Conservation (phyloP, 2,329 filamentous ascomycete genomes). For the Tolypocladium album region DNA sequence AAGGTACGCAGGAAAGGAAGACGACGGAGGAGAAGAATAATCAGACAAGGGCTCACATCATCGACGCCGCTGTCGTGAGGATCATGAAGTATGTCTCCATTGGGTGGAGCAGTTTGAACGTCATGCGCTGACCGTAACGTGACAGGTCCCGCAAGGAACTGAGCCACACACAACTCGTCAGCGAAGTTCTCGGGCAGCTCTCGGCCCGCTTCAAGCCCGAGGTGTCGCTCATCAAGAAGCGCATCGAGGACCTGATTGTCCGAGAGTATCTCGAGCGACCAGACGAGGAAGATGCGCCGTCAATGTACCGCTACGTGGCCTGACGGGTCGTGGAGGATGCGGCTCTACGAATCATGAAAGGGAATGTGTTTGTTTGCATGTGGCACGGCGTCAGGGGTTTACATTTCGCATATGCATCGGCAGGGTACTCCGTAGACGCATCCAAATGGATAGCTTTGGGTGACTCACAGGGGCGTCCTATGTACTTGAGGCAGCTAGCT, state of each 20-base stretch:
- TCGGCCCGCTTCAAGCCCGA: constrained; percentile 63
- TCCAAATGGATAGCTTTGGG: background rate
- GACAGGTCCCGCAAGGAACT: constrained; percentile 59
- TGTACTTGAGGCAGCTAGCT: background rate
- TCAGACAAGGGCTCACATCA: constrained; percentile 57
- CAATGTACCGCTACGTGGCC: constrained; percentile 63
- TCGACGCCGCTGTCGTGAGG: constrained; percentile 67
- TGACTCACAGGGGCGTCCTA: background rate
- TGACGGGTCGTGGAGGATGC: constrained; percentile 23
- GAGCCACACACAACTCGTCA: constrained; percentile 56
- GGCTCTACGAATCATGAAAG: background rate
- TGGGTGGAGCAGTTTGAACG: background rate
- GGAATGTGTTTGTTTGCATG: background rate
- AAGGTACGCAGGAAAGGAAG: constrained; percentile 58
- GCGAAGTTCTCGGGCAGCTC: constrained; percentile 62
- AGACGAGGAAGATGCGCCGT: constrained; percentile 53
- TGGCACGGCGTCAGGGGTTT: background rate
- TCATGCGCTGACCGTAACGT: constrained; percentile 18
- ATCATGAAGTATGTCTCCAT: constrained; percentile 72
- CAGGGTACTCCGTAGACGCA: background rate
- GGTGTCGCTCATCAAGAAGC: constrained; percentile 66
- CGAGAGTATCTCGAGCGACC: constrained; percentile 66
- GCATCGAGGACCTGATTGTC: constrained; percentile 67
- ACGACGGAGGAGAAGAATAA: constrained; percentile 69
- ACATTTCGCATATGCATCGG: background rate